Evolutionary conservation across 345 rosid genomes (phyloP), one percentile per base, ranked within the genome.

Genomic region (Eucalyptus sp.): DNA sequence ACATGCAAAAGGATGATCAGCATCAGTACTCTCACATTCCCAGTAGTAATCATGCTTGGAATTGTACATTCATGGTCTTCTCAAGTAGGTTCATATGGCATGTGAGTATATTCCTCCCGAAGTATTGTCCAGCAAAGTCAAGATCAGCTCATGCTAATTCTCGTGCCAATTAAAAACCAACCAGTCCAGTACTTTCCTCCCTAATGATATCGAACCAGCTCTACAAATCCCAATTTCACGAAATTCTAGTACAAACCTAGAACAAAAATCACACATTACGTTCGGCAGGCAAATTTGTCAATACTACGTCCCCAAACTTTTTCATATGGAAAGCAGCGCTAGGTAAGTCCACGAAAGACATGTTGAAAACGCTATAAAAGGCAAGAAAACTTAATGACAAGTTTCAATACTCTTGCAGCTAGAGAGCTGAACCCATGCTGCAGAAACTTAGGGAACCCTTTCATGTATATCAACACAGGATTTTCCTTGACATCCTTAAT

Each of bases 391-490:
- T 92, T 94, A 96, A 98, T 92, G 89, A 97, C 94, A 8, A 94
- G 96, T 44, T 93, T 93, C 91, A 97, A 91, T 15, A 97, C 97
- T 90, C 96, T 94, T 16, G 96, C 97, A 25, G 99, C 99, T 86
- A 96, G 92, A 7, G 99, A 93, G 90, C 99, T 97, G 91, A 95
- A 97, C 86, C 99, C 98, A 92, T 99, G 97, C 89, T 94, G 99
- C 92, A 97, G 99, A 91, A 91, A 86, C 71, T 96, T 97, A 79
- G 98, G 97, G 68, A 95, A 93, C 86, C 98, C 99, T 93, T 98
- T 97, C 99, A 97, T 98, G 93, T 95, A 98, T 50, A 98, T 91
- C 97, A 98, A 95, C 86, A 97, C 96, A 46, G 98, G 99, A 58
- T 97, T 94, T 29, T 94, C 96, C 92, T 93, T 95, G 86, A 98